phyloP scores from a whole-genome alignment of 106 monocot genomes.

The Phalaenopsis equestris region DNA sequence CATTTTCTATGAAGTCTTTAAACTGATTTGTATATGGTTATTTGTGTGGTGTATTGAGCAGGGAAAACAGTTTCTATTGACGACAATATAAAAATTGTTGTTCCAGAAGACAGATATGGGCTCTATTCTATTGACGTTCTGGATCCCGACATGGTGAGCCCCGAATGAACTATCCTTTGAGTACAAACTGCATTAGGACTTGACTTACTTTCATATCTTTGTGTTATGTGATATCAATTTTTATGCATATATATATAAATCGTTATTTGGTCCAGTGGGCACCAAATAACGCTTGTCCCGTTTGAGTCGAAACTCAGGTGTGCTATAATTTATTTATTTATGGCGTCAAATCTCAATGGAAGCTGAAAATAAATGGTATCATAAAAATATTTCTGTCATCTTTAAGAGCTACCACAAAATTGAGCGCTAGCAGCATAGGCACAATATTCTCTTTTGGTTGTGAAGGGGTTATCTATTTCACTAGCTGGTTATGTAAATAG shows the following conservation, averaged over 20 bases:
- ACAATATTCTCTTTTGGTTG: not conserved
- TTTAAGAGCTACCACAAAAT: not conserved
- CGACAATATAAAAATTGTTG: slow-evolving; percentile 62
- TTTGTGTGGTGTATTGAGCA: slow-evolving; percentile 22
- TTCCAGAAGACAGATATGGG: slow-evolving; percentile 90
- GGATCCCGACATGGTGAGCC: slow-evolving; percentile 82
- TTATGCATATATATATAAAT: not conserved
- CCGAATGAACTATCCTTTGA: not conserved
- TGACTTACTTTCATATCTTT: not conserved
- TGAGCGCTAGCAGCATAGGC: not conserved
- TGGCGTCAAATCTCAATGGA: not conserved
- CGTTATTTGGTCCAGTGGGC: too few species aligned
- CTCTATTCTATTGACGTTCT: slow-evolving; percentile 81
- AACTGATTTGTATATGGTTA: slow-evolving; percentile 9
- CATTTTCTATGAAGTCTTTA: not conserved
- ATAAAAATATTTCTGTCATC: not conserved
- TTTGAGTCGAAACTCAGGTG: too few species aligned
- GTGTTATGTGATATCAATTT: not conserved
- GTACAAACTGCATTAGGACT: not conserved
- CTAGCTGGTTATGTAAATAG: not conserved
- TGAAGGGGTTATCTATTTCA: not conserved
- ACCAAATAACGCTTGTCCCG: too few species aligned
- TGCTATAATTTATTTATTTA: not conserved
- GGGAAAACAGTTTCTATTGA: slow-evolving; percentile 79
- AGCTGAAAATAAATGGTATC: not conserved